Conservation (phyloP, 495 filamentous ascomycete species). For the Pyronema domesticum region DNA sequence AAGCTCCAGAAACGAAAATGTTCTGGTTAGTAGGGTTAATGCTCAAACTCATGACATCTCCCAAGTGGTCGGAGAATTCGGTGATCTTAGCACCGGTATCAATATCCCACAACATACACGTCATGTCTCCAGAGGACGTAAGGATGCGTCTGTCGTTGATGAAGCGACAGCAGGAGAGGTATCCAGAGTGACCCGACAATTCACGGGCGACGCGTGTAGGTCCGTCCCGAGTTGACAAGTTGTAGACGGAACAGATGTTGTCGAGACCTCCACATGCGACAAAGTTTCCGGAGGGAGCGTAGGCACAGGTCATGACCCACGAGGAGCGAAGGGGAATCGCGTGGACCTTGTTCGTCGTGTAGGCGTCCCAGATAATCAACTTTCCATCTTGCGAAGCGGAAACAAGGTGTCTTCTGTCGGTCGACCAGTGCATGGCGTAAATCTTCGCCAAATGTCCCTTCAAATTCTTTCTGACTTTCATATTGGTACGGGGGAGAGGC, state of each 20-base stretch:
- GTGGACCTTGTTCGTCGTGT: constrained; percentile 98
- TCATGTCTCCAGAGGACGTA: constrained; percentile 98
- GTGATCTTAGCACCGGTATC: constrained; percentile 93
- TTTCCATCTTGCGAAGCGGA: constrained; percentile 98
- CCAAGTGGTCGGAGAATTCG: constrained; percentile 95
- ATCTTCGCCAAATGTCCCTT: constrained; percentile 98
- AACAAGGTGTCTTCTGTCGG: constrained; percentile 90
- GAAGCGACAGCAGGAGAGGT: constrained; percentile 95
- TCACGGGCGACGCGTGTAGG: constrained; percentile 92
- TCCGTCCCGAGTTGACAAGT: constrained; percentile 86
- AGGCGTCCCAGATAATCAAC: constrained; percentile 99
- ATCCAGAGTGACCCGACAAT: constrained; percentile 90
- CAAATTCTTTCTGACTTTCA: constrained; percentile 86
- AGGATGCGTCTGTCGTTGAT: constrained; percentile 97
- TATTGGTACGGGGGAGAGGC: constrained; percentile 71
- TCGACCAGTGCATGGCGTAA: constrained; percentile 99
- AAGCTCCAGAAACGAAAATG: constrained; percentile 95
- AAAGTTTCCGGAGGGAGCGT: constrained; percentile 94
- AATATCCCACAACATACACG: constrained; percentile 99
- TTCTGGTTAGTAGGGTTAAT: constrained; percentile 98
- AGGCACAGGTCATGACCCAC: constrained; percentile 99
- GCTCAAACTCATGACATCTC: constrained; percentile 99
- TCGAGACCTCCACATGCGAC: constrained; percentile 96
- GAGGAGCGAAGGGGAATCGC: constrained; percentile 96
- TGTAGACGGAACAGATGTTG: constrained; percentile 99